These are phyloP conservation scores for Eimeria nieschulzi DNA, from an alignment of 169 alveolate genomes.

Conservation along the genomic window DNA sequence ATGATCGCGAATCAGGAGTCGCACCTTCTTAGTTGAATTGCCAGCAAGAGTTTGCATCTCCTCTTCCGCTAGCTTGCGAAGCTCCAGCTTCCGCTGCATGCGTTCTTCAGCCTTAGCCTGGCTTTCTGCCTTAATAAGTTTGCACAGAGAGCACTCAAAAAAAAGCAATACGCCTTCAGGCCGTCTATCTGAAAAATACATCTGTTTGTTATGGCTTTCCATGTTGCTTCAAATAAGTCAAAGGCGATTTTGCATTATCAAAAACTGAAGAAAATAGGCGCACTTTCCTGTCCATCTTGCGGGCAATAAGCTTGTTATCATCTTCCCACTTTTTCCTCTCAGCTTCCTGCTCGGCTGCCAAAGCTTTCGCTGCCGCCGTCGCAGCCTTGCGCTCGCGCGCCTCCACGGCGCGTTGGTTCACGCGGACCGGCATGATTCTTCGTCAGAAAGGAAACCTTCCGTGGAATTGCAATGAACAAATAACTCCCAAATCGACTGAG, in stretches of 20 bases:
- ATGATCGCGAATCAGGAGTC: neutral
- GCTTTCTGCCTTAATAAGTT: slow-evolving; percentile 14
- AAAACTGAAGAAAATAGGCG: neutral
- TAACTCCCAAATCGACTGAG: no score
- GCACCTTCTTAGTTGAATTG: slow-evolving; percentile 45
- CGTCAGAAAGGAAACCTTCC: neutral
- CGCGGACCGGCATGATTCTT: slow-evolving; percentile 51
- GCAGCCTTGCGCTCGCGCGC: slow-evolving; percentile 75
- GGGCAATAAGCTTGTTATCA: slow-evolving; percentile 49
- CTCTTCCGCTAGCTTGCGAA: slow-evolving; percentile 47
- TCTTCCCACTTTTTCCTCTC: slow-evolving; percentile 66
- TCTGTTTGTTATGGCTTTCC: no score
- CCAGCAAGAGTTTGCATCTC: slow-evolving; percentile 59
- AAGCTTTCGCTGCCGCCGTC: slow-evolving; percentile 68
- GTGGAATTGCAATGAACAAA: no score
- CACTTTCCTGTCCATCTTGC: slow-evolving; percentile 68
- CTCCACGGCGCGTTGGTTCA: slow-evolving; percentile 64
- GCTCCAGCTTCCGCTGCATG: slow-evolving; percentile 51
- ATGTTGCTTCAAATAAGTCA: no score
- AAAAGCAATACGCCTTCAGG: no score
- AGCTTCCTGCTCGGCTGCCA: slow-evolving; percentile 59
- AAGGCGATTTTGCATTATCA: neutral
- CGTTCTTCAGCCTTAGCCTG: slow-evolving; percentile 47
- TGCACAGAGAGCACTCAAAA: no score
- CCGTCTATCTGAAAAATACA: no score